Percentiles rank a stretch among this genome's conserved stretches.
Evolutionary conservation across 2,329 filamentous ascomycete species (phyloP).

Genomic region (Penicillium brevicompactum): DNA sequence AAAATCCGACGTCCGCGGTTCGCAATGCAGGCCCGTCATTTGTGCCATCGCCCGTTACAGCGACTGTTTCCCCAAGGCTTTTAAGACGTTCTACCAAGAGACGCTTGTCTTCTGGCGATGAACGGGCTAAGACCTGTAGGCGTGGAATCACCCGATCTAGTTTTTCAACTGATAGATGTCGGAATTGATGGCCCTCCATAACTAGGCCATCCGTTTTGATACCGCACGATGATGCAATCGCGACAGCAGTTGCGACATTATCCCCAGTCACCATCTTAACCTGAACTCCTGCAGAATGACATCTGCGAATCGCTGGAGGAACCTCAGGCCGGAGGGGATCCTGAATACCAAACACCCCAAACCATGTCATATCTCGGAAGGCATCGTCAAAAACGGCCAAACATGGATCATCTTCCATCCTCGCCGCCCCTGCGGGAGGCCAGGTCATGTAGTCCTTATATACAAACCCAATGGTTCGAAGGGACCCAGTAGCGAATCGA

Average conservation of each 20-base stretch:
- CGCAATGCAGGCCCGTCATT: conserved; percentile 68
- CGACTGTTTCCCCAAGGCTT: conserved; percentile 63
- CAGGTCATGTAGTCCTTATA: conserved; percentile 72
- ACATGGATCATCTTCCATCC: conserved; percentile 56
- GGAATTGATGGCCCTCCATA: conserved; percentile 71
- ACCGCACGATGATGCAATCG: conserved; percentile 73
- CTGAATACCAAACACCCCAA: conserved; percentile 75
- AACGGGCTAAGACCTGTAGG: conserved; percentile 66
- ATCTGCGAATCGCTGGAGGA: conserved; percentile 66
- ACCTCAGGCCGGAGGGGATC: conserved; percentile 72
- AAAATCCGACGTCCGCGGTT: conserved; percentile 68
- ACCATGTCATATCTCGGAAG: conserved; percentile 72
- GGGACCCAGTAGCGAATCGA: conserved; percentile 55
- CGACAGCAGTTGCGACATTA: conserved; percentile 70
- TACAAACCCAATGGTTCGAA: conserved; percentile 73
- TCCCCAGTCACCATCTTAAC: conserved; percentile 75
- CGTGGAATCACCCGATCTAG: conserved; percentile 61
- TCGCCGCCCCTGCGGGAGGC: conserved; percentile 62
- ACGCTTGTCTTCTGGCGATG: conserved; percentile 68
- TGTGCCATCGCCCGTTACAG: conserved; percentile 66
- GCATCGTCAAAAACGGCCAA: conserved; percentile 68
- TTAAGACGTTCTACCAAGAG: conserved; percentile 65
- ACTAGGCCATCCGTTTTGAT: conserved; percentile 65
- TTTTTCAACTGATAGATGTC: conserved; percentile 60
- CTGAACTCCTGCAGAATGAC: conserved; percentile 68